Evolutionary conservation across 768 basidiomycete genomes (phyloP), one percentile per base, ranked within the genome.

Genomic region (Lactifluus piperatus): DNA sequence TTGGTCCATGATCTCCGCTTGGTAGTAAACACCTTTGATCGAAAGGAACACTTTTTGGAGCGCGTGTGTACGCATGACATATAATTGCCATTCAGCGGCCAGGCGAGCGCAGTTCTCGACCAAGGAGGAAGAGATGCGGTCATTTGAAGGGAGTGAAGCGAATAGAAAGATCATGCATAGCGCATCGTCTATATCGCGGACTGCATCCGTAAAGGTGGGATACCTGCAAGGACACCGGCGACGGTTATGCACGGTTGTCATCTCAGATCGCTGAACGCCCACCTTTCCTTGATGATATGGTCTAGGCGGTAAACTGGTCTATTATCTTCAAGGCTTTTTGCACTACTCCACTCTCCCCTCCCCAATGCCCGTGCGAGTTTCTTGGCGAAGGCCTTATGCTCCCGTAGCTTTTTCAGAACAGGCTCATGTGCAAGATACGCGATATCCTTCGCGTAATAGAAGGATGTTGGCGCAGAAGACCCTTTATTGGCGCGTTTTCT

Each of bases 381-480:
- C 75, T 97, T 97, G 2, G 97, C 94, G 66, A 98, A 98, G 1
- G 94, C 86, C 71, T 99, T 99, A 76, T 99, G 97, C 70, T 98
- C 94, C 68, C 97, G 78, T 51, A 99, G 78, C 71, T 92, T 97
- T 71, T 83, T 85, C 26, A 99, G 77, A 11, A 98, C 85, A 1
- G 97, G 97, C 70, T 99, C 97, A 71, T 99, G 97, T 5, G 92
- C 86, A 34, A 99, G 83, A 73, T 95, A 98, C 57, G 91, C 89
- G 64, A 99, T 95, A 70, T 99, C 97, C 75, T 99, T 99, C 27
- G 91, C 78, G 71, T 98, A 97, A 75, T 99, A 99, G 75, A 98
- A 99, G 3, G 94, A 92, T 1, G 97, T 93, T 4, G 94, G 94
- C 0, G 92, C 94, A 53, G 94, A 93, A 3, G 92, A 95, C 1